A percentile compares a stretch with the other conserved stretches of the same genome.
These are phyloP conservation scores for Microdochium bolleyi DNA, from an alignment of 2,329 filamentous ascomycete species.

Conservation along the genomic window DNA sequence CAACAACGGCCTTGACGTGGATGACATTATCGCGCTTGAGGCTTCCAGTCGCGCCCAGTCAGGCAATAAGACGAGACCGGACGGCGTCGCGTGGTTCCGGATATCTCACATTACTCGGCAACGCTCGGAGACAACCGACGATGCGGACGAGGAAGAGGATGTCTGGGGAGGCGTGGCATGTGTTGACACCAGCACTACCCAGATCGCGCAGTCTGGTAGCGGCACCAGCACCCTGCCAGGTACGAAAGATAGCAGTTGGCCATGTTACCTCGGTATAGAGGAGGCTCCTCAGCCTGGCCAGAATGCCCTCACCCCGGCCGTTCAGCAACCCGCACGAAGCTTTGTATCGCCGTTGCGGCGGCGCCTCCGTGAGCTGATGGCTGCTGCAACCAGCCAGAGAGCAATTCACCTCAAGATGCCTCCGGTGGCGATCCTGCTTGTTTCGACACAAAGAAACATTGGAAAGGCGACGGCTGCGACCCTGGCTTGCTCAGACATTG, in stretches of 20 bases:
- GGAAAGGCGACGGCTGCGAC: slow-evolving; percentile 78
- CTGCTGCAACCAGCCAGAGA: slow-evolving; percentile 79
- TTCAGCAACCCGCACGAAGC: slow-evolving; percentile 35
- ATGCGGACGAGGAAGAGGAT: slow-evolving; percentile 56
- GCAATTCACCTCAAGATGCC: slow-evolving; percentile 84
- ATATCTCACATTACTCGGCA: slow-evolving; percentile 64
- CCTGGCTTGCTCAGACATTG: slow-evolving; percentile 78
- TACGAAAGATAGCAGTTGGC: slow-evolving; percentile 71
- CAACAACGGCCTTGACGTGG: slow-evolving; percentile 57
- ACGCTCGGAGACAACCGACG: slow-evolving; percentile 40
- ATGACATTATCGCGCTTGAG: slow-evolving; percentile 57
- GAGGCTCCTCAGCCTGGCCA: slow-evolving; percentile 46
- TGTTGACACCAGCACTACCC: slow-evolving; percentile 79
- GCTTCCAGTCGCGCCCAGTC: slow-evolving; percentile 29
- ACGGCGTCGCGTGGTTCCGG: slow-evolving; percentile 83
- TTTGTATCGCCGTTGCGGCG: slow-evolving; percentile 56
- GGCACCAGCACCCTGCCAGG: slow-evolving; percentile 75
- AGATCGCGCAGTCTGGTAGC: slow-evolving; percentile 86
- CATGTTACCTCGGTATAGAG: slow-evolving; percentile 78
- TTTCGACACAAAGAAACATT: slow-evolving; percentile 87
- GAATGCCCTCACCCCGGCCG: slow-evolving; percentile 28
- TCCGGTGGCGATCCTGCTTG: slow-evolving; percentile 78
- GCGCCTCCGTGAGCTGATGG: slow-evolving; percentile 74
- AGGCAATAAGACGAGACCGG: slow-evolving; percentile 27
- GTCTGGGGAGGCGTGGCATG: slow-evolving; percentile 81